Base-by-base conservation (phyloP, 306 rosid genomes). In the Lathyrus sativus region DNA sequence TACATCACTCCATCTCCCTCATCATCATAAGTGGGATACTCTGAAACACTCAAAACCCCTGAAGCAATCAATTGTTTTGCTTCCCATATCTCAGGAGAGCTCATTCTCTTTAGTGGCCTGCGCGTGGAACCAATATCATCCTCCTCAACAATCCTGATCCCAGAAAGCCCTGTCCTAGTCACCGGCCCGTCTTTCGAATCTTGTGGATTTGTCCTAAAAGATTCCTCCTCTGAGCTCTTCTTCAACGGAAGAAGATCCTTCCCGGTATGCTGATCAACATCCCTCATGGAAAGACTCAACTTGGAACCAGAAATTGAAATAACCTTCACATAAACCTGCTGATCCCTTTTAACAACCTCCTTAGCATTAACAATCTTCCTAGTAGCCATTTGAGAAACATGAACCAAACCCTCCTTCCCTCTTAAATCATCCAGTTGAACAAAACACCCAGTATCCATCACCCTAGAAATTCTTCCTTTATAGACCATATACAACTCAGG, bases 31-130 rank as follows among this genome's bases (percentile, higher is more conserved):
- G 86, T 84, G 0, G 97, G 92, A 78, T 81, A 81, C 83, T 91
- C 97, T 0, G 80, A 76, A 59, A 85, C 87, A 65, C 87, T 31
- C 85, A 85, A 31, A 60, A 88, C 90, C 69, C 95, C 97, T 0
- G 97, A 88, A 71, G 97, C 97, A 70, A 91, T 85, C 79, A 91
- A 78, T 72, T 91, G 95, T 78, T 79, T 91, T n/a, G 70, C 96
- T 65, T 91, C 97, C 97, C 97, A 91, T 76, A 5, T 88, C 85
- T 91, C 96, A 2, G 96, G 97, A 8, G 97, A 91, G 65, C 97
- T 91, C 97, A 91, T 91, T 68, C 96, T 81, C 89, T 91, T 91
- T 63, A 91, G 50, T 4, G 96, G 97, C 61, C 97, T 83, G 4
- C 96, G 91, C 1, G 91, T 76, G 59, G 72, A 48, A 53, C 74